A percentile compares a stretch with the other conserved stretches of the same genome.
These are phyloP conservation scores for Pulveroboletus sp. DNA, from an alignment of 768 basidiomycete genomes.

Conservation along the genomic window DNA sequence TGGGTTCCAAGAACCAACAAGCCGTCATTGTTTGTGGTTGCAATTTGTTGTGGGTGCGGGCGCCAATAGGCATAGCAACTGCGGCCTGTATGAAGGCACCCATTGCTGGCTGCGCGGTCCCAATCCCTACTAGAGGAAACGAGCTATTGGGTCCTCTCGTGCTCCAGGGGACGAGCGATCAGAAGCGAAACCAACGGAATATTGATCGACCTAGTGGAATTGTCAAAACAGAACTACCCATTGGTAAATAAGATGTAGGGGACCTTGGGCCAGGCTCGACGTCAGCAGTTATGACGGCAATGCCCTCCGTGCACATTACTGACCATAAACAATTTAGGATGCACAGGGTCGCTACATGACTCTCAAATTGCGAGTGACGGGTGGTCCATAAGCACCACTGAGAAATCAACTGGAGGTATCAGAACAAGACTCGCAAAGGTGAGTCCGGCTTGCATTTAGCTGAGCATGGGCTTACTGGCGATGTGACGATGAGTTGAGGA, in stretches of 20 bases:
- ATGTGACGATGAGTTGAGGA: neutral
- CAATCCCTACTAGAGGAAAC: neutral
- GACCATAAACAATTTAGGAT: too few relatives aligned
- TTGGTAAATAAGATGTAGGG: neutral
- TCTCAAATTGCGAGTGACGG: neutral
- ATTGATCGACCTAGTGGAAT: neutral
- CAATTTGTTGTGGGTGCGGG: conserved; percentile 15
- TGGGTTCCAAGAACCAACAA: conserved; percentile 9
- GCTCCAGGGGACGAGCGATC: neutral
- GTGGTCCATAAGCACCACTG: too few relatives aligned
- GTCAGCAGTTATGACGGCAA: neutral
- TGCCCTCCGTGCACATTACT: neutral
- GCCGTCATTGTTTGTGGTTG: conserved; percentile 12
- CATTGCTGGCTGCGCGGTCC: conserved; percentile 6
- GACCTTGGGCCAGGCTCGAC: neutral
- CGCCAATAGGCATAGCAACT: conserved; percentile 1
- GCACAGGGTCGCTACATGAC: neutral
- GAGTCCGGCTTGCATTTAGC: neutral
- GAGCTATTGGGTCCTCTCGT: neutral
- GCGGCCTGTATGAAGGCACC: neutral
- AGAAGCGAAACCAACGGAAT: neutral
- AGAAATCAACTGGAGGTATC: neutral
- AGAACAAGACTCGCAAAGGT: neutral
- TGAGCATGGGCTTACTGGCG: neutral
- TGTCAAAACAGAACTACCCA: neutral